These are phyloP conservation scores for Zoysia pacifica DNA, from an alignment of 176 grass and related monocot species.

Conservation along the genomic window DNA sequence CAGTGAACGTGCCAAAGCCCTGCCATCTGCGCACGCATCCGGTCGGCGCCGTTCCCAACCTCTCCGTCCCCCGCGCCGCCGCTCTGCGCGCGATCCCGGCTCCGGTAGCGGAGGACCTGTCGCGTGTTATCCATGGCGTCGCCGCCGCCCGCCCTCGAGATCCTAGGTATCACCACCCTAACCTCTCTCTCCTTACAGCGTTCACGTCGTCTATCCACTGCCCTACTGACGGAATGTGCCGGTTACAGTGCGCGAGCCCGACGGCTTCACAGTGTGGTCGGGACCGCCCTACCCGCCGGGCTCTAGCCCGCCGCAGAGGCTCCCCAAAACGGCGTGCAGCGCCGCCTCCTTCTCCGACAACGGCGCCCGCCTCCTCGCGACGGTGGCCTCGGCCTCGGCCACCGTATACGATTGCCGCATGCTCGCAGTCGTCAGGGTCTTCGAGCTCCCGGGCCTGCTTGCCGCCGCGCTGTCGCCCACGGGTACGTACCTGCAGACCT, in stretches of 20 bases:
- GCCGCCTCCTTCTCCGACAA: conserved; percentile 64
- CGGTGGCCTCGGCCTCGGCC: conserved; percentile 50
- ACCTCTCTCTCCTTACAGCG: background rate
- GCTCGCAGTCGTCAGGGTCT: conserved; percentile 55
- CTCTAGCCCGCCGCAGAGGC: conserved; percentile 56
- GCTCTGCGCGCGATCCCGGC: conserved; percentile 35
- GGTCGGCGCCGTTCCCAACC: conserved; percentile 27
- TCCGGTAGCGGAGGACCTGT: conserved; percentile 9
- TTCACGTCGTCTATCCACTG: background rate
- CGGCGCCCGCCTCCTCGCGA: conserved; percentile 69
- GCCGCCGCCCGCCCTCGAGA: conserved; percentile 43
- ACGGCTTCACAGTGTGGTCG: conserved; percentile 80
- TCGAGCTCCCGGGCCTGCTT: conserved; percentile 77
- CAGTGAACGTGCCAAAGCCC: background rate
- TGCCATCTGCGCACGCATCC: conserved; percentile 18
- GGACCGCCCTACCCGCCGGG: conserved; percentile 67
- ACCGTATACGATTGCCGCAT: conserved; percentile 66
- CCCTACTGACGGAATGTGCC: conserved; percentile 37
- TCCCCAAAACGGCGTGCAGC: conserved; percentile 58
- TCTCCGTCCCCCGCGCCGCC: conserved; percentile 36
- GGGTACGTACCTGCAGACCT: conserved; percentile 83
- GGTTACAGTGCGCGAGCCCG: conserved; percentile 73
- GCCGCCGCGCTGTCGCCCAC: conserved; percentile 67
- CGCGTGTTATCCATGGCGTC: conserved; percentile 37
- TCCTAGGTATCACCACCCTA: conserved; percentile 49